Conservation (phyloP, 208 protist genomes). For the Phytomonas francai region DNA sequence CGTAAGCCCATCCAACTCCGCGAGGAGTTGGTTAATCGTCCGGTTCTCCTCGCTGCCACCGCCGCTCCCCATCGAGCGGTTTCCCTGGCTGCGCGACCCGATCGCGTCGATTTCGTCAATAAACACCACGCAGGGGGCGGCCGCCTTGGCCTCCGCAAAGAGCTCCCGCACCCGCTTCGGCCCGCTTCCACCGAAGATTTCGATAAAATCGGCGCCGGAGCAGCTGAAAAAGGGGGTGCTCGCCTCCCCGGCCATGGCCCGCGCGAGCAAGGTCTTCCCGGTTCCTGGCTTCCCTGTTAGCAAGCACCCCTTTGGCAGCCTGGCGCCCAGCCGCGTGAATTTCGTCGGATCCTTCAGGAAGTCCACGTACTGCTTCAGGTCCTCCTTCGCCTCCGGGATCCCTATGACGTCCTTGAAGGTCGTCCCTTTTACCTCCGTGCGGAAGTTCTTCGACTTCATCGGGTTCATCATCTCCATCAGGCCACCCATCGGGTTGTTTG, state of each 20-base stretch:
- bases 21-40: slow-evolving; percentile 96
- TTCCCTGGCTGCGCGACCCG: slow-evolving; percentile 82
- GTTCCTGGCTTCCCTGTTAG: slow-evolving; percentile 96
- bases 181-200: slow-evolving; percentile 96
- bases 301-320: slow-evolving; percentile 95
- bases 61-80: slow-evolving; percentile 74
- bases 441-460: slow-evolving; percentile 85
- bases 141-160: slow-evolving; percentile 92
- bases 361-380: slow-evolving; percentile 97
- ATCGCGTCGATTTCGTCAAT: slow-evolving; percentile 99
- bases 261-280: slow-evolving; percentile 96
- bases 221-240: slow-evolving; percentile 93
- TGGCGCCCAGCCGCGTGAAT: slow-evolving; percentile 94
- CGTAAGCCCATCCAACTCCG: slow-evolving; percentile 93
- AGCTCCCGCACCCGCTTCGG: slow-evolving; percentile 95
- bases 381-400: slow-evolving; percentile 96
- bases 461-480: slow-evolving; percentile 94
- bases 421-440: slow-evolving; percentile 79
- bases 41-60: slow-evolving; percentile 91
- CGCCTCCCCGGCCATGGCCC: slow-evolving; percentile 94
- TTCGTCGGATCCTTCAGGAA: slow-evolving; percentile 96
- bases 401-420: slow-evolving; percentile 95
- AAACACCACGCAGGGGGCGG: slow-evolving; percentile 95
- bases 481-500: slow-evolving; percentile 43
- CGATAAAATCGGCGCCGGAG: slow-evolving; percentile 95